phyloP scores from a whole-genome alignment of 202 grass and related monocot genomes.

The Zoysia matrella region DNA sequence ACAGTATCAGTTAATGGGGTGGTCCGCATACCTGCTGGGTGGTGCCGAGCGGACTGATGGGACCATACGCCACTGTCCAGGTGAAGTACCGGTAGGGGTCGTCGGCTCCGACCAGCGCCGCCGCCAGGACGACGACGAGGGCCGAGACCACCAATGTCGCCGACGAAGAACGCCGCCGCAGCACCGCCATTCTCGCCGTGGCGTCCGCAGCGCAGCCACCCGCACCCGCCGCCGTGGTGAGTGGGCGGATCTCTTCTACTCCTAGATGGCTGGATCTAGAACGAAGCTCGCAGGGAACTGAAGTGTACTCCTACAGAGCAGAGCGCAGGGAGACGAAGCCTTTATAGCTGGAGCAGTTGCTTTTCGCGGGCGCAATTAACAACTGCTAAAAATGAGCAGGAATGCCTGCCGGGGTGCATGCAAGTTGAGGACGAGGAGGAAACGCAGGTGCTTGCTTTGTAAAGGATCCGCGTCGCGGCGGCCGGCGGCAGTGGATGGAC shows the following conservation, averaged over 20 bases:
- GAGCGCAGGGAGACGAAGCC: not conserved
- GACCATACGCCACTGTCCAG: conserved; percentile 80
- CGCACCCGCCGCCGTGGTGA: too few relatives aligned
- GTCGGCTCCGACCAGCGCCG: conserved; percentile 54
- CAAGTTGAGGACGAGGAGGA: not conserved
- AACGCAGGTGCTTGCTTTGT: too few relatives aligned
- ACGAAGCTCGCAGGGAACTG: not conserved
- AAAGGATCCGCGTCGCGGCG: not conserved
- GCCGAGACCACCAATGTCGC: not conserved
- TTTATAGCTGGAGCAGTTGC: conserved; percentile 8
- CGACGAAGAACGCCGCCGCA: not conserved
- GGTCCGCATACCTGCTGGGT: conserved; percentile 58
- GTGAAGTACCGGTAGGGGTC: conserved; percentile 94
- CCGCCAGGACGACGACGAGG: conserved; percentile 20
- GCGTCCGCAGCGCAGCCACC: too few relatives aligned
- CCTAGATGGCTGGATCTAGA: not conserved
- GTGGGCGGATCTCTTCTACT: not conserved
- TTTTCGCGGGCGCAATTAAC: conserved; percentile 18
- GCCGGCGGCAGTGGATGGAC: not conserved
- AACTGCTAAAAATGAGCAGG: not conserved
- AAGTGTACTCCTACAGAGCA: not conserved
- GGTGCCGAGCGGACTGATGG: conserved; percentile 77
- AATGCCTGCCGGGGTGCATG: not conserved
- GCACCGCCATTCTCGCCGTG: not conserved
- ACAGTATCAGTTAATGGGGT: not conserved